Percentiles rank a stretch among this genome's conserved stretches.
These are phyloP conservation scores for Chaetomium sp. DNA, from an alignment of 2,329 filamentous ascomycete species.

Conservation along the genomic window DNA sequence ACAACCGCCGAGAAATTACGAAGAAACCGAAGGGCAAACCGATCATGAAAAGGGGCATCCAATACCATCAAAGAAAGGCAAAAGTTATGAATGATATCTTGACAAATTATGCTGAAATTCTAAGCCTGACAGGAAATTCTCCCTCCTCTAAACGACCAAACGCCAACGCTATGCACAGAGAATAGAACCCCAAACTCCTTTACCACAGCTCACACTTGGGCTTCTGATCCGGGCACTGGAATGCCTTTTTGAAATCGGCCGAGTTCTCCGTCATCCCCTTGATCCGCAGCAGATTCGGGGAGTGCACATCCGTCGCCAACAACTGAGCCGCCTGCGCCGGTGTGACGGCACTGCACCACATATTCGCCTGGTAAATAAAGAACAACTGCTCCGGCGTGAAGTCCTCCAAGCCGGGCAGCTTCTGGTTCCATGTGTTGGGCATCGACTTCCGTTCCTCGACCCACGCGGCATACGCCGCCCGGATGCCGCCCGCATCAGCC, in stretches of 20 bases:
- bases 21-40: too few relatives aligned
- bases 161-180: too few relatives aligned
- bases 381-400: constrained; percentile 65
- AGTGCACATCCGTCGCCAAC: constrained; percentile 57
- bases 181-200: too few relatives aligned
- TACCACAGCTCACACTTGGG: constrained; percentile 55
- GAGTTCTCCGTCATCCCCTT: constrained; percentile 52
- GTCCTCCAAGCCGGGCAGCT: constrained; percentile 53
- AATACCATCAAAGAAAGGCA: too few relatives aligned
- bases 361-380: constrained; percentile 58
- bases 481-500: constrained; percentile 61
- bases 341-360: constrained; percentile 61
- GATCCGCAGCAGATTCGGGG: constrained; percentile 56
- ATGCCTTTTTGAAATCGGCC: constrained; percentile 59
- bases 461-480: constrained; percentile 60
- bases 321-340: constrained; percentile 48
- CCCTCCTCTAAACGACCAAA: too few relatives aligned
- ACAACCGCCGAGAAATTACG: too few relatives aligned
- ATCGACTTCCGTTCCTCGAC: constrained; percentile 42
- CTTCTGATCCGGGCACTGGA: constrained; percentile 58
- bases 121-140: too few relatives aligned
- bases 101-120: too few relatives aligned
- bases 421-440: constrained; percentile 34
- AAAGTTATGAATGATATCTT: too few relatives aligned
- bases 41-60: too few relatives aligned